A percentile compares a stretch with the other conserved stretches of the same genome.
These are phyloP conservation scores for Leccinum barrowsii DNA, from an alignment of 768 basidiomycete genomes.

Conservation along the genomic window DNA sequence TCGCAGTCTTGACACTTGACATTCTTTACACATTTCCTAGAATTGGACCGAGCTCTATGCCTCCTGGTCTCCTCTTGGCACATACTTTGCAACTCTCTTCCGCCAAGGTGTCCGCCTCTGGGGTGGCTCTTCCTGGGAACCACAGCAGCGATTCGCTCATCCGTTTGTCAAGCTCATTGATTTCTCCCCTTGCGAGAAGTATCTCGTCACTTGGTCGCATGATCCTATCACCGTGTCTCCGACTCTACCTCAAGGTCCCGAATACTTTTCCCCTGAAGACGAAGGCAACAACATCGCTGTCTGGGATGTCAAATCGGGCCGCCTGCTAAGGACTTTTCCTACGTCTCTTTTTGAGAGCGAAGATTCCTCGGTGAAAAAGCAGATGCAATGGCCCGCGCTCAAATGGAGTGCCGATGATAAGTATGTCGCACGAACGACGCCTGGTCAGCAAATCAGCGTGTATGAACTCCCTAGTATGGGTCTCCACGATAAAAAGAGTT, in stretches of 20 bases:
- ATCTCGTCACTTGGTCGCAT: conserved; percentile 96
- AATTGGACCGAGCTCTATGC: conserved; percentile 97
- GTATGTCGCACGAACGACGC: conserved; percentile 84
- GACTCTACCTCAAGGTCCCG: conserved; percentile 74
- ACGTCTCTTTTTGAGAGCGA: conserved; percentile 61
- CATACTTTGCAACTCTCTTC: conserved; percentile 91
- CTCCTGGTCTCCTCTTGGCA: conserved; percentile 95
- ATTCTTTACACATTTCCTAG: conserved; percentile 36
- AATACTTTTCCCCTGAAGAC: conserved; percentile 88
- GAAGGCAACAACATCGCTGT: conserved; percentile 96
- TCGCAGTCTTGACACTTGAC: not conserved
- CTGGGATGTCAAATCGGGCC: conserved; percentile 96
- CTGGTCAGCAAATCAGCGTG: conserved; percentile 92
- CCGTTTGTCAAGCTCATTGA: conserved; percentile 93
- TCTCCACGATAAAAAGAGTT: conserved; percentile 90
- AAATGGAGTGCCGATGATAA: conserved; percentile 99
- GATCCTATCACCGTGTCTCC: conserved; percentile 87
- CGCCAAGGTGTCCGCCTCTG: conserved; percentile 94
- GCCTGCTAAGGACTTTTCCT: conserved; percentile 88
- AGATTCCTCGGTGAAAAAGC: conserved; percentile 59
- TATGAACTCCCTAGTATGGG: conserved; percentile 95
- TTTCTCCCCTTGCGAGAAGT: conserved; percentile 96
- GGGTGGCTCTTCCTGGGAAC: conserved; percentile 90
- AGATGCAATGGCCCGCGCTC: conserved; percentile 90
- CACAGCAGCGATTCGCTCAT: conserved; percentile 89